phyloP scores from a whole-genome alignment of 1,139 yeast species.

The Hemisphaericaspora subhashii region DNA sequence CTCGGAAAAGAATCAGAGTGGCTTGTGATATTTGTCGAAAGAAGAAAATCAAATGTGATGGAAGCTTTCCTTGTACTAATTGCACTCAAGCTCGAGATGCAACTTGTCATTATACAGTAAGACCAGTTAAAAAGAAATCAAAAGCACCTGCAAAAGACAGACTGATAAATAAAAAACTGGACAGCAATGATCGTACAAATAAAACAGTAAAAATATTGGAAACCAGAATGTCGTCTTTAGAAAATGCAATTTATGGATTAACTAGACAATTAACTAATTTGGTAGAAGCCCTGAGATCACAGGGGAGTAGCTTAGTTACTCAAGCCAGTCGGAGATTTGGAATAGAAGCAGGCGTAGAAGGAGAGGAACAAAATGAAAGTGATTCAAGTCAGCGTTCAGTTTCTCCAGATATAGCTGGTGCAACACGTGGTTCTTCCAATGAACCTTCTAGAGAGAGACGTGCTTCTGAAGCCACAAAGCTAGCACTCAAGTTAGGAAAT shows the following conservation, averaged over 20 bases:
- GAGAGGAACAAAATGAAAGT: slow-evolving; percentile 6
- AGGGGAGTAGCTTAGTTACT: too few relatives aligned
- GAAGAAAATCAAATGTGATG: slow-evolving; percentile 54
- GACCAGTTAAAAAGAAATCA: slow-evolving; percentile 18
- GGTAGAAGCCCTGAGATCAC: too few relatives aligned
- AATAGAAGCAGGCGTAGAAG: slow-evolving; percentile 2
- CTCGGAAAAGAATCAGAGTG: slow-evolving; percentile 35
- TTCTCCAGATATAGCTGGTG: not conserved
- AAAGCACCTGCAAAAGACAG: slow-evolving; percentile 10
- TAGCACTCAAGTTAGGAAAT: slow-evolving; percentile 2
- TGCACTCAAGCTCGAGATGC: slow-evolving; percentile 31
- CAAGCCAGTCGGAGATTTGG: too few relatives aligned
- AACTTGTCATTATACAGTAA: slow-evolving; percentile 30
- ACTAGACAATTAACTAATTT: slow-evolving; percentile 12
- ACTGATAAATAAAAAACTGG: slow-evolving; percentile 8
- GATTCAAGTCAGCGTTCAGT: not conserved
- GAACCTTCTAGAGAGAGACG: slow-evolving; percentile 1
- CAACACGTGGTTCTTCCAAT: not conserved
- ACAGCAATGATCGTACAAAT: slow-evolving; percentile 6
- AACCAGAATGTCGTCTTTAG: slow-evolving; percentile 23
- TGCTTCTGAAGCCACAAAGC: not conserved
- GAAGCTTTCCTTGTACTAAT: slow-evolving; percentile 44
- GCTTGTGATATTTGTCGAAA: slow-evolving; percentile 56
- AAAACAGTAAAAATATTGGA: slow-evolving; percentile 22
- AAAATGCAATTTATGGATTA: slow-evolving; percentile 22